Conservation (phyloP, 768 basidiomycete genomes). For the Termitomyces sp. region DNA sequence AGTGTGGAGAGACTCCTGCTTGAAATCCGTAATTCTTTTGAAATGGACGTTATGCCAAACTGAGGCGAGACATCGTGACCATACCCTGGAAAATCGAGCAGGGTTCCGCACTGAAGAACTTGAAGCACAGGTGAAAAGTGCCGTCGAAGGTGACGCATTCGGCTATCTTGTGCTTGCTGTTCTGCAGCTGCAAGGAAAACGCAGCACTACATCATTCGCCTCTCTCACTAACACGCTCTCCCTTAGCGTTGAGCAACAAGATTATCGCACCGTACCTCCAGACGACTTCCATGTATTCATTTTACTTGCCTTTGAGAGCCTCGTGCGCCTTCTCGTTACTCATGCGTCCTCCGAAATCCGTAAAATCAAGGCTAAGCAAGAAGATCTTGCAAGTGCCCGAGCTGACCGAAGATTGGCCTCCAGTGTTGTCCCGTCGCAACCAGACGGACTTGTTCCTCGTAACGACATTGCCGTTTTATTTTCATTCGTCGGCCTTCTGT, state of each 20-base stretch:
- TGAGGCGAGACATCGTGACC: constrained; percentile 66
- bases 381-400: constrained; percentile 73
- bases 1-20: constrained; percentile 65
- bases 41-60: constrained; percentile 89
- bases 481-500: constrained; percentile 79
- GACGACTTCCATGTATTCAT: constrained; percentile 54
- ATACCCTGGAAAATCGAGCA: constrained; percentile 56
- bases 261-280: constrained; percentile 42
- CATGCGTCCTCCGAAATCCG: constrained; percentile 79
- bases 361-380: constrained; percentile 87
- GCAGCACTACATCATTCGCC: constrained; percentile 30
- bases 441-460: constrained; percentile 48
- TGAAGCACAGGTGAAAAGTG: constrained; percentile 78
- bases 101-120: constrained; percentile 77
- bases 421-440: constrained; percentile 35
- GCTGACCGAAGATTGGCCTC: constrained; percentile 57
- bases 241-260: constrained; percentile 37
- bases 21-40: constrained; percentile 73
- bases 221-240: constrained; percentile 32
- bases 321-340: constrained; percentile 68
- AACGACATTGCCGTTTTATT: constrained; percentile 86
- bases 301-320: constrained; percentile 63
- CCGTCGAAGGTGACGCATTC: constrained; percentile 82
- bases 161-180: constrained; percentile 63
- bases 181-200: constrained; percentile 49